Base-by-base conservation (phyloP, 331 rosid species). In the Malus hybrid region DNA sequence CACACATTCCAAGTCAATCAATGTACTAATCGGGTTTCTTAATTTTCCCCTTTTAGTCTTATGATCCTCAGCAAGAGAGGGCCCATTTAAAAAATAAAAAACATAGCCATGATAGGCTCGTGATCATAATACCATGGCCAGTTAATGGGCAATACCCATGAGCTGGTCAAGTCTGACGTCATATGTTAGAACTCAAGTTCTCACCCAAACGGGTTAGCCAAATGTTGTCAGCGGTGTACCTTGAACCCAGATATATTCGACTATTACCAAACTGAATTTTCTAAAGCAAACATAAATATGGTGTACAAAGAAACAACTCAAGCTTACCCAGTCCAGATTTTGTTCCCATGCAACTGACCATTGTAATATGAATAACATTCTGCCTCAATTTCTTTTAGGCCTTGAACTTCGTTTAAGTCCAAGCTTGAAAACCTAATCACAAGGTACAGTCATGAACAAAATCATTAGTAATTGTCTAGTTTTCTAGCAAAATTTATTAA, bases 291-390 rank as follows among this genome's bases (percentile, higher is more conserved):
- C 56, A 15, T 66, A 68, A 70, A 63, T 33, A 34, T 69, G 52
- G 42, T 12, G 28, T 34, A 48, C 24, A 57, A 46, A 72, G 67
- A 74, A 57, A 70, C 72, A 77, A 48, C 34, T 56, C 70, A 75
- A 72, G 79, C 96, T 84, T 72, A 91, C 98, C 98, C 92, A 10
- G 88, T 89, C 98, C 97, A 91, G 71, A 91, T 84, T 87, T 42
- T 89, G 87, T 93, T 93, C 81, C 80, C 88, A 80, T 87, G 98
- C 65, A 85, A 74, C 82, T 91, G 97, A 72, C 98, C 98, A 68
- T 89, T 83, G 78, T 86, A 93, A 79, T 88, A 93, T 6, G 96
- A 91, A 91, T 87, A 89, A 81, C 68, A 76, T 71, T 87, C 93
- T 7, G 72, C 80, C 50, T 81, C 80, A 77, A 86, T 84, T 84